Evolutionary conservation across 805 yeast genomes (phyloP).

Genomic region (Yueomyces sinensis): DNA sequence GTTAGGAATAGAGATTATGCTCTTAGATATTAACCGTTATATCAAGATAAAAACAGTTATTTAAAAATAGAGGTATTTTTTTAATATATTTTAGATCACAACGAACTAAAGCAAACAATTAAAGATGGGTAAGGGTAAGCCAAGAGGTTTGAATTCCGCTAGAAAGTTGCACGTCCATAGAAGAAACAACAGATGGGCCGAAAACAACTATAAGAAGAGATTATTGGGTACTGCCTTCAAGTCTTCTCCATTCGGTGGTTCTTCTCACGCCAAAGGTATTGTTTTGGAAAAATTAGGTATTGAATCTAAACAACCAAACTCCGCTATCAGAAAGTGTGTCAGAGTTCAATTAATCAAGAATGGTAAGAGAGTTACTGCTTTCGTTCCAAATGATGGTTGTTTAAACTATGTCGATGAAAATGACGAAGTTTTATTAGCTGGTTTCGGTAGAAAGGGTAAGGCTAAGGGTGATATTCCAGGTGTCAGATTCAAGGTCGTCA

Average conservation of each 20-base stretch:
- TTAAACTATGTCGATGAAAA: slow-evolving; percentile 98
- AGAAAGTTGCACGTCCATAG: slow-evolving; percentile 99
- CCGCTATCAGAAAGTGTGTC: slow-evolving; percentile 99
- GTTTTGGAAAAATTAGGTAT: slow-evolving; percentile 99
- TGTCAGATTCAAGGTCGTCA: slow-evolving; percentile 99
- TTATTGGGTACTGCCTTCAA: slow-evolving; percentile 99
- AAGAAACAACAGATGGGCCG: slow-evolving; percentile 99
- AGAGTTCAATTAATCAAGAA: slow-evolving; percentile 99
- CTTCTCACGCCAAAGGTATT: slow-evolving; percentile 99
- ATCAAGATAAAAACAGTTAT: too few relatives aligned
- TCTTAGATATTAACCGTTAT: too few relatives aligned
- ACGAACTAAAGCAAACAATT: slow-evolving; percentile 9
- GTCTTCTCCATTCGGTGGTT: slow-evolving; percentile 99
- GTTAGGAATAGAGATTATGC: too few relatives aligned
- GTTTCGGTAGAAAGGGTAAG: slow-evolving; percentile 99
- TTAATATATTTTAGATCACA: too few relatives aligned
- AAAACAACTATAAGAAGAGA: slow-evolving; percentile 95
- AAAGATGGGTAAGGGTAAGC: slow-evolving; percentile 99
- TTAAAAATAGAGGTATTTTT: too few relatives aligned
- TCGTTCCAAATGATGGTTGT: slow-evolving; percentile 99
- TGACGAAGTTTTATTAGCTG: slow-evolving; percentile 99
- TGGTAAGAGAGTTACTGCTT: slow-evolving; percentile 99
- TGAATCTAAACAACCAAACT: slow-evolving; percentile 99
- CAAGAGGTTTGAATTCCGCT: slow-evolving; percentile 99
- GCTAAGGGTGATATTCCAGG: slow-evolving; percentile 99